These are phyloP conservation scores for Heritiera fomes DNA, from an alignment of 345 rosid species.

Conservation along the genomic window DNA sequence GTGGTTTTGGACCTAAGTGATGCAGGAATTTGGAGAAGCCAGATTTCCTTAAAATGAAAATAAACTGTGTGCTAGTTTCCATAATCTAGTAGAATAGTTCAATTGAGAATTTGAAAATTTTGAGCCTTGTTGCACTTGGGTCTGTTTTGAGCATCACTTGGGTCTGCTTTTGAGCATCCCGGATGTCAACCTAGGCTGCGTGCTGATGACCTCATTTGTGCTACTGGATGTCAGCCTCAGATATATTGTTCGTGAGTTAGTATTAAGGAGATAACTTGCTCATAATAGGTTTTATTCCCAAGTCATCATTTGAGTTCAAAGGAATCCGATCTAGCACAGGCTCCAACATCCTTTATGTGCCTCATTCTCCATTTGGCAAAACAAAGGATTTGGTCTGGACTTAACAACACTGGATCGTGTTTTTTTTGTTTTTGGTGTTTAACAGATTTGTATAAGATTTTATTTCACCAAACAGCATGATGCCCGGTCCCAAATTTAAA, in stretches of 20 bases:
- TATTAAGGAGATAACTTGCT: slow-evolving; percentile 4
- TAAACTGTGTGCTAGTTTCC: neutral
- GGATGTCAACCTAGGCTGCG: neutral
- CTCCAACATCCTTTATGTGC: neutral
- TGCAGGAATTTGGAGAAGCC: neutral
- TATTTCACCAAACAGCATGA: neutral
- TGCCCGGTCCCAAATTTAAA: neutral
- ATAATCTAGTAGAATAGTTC: neutral
- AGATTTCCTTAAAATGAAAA: neutral
- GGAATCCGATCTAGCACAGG: neutral
- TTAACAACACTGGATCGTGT: neutral
- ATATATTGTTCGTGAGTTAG: neutral
- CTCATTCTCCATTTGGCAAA: neutral
- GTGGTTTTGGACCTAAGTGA: neutral
- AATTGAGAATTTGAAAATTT: neutral
- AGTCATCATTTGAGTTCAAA: neutral
- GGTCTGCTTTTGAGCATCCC: neutral
- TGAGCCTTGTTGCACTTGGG: neutral
- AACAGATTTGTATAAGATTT: neutral
- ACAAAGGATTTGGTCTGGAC: neutral
- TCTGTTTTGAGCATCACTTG: neutral
- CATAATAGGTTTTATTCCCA: neutral
- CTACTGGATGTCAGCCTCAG: neutral
- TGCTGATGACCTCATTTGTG: neutral
- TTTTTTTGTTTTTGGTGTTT: neutral